Base-by-base conservation (phyloP, 441 rosid genomes). In the Biscutella laevigata region DNA sequence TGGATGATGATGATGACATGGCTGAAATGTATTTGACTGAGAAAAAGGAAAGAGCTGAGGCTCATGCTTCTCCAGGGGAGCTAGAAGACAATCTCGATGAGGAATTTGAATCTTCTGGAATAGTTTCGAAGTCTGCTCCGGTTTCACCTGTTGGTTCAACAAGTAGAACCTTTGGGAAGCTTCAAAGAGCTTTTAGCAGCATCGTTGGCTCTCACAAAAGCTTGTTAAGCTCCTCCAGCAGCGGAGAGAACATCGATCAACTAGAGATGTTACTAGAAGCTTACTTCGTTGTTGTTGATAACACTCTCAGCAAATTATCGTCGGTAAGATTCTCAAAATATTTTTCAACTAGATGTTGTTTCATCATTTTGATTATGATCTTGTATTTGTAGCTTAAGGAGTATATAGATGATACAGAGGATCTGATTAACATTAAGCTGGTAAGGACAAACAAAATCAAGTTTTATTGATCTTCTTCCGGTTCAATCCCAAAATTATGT, bases 1-100 rank as follows among this genome's bases (percentile, higher is more conserved):
- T 88, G 96, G 96, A 92, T 58, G 98, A 92, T 74, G 99, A 92
- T 60, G 95, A 82, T 21, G 99, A 92, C 71, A 92, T 92, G 99
- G 99, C 96, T 68, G 94, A 84, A 75, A 88, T 88, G 99, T 81
- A 92, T 68, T 82, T 88, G 41, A 88, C 99, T 0, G 96, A 92
- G 77, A 92, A 92, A 70, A 92, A 82, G 64, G 78, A 68, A 69
- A 81, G 77, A 68, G 64, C 58, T 21, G 95, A 92, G 70, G 83
- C 78, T 71, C 75, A 71, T 72, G 72, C 70, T 36, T 59, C 75
- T n/a, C n/a, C n/a, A 12, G 71, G 50, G 33, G 91, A 82, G 26
- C 32, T 70, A 32, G 58, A 67, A 40, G 57, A 68, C 52, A 59
- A 61, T 61, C 77, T 74, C 54, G 64, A 62, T 24, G 71, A 77